These are phyloP conservation scores for Suillus fuscotomentosus DNA, from an alignment of 768 basidiomycete species.

Conservation along the genomic window DNA sequence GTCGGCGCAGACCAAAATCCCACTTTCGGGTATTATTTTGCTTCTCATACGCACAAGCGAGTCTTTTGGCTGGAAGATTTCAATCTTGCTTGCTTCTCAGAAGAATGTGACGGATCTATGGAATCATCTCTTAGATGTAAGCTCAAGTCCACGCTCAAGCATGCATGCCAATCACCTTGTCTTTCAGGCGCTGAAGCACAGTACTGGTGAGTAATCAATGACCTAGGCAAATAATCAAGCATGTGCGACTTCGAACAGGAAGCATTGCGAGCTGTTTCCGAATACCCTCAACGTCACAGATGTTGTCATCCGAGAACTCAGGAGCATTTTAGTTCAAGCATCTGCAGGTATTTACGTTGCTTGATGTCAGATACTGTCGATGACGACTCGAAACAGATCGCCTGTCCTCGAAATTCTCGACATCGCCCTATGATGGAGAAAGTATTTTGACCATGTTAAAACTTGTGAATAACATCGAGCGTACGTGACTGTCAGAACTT, in stretches of 20 bases:
- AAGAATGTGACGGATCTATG: constrained; percentile 10
- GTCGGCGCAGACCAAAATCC: background rate
- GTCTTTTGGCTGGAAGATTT: constrained; percentile 30
- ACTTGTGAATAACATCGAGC: constrained; percentile 27
- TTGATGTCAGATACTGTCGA: background rate
- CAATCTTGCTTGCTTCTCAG: constrained; percentile 21
- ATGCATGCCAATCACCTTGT: constrained; percentile 3
- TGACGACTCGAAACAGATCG: constrained; percentile 18
- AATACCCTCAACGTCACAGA: constrained; percentile 21
- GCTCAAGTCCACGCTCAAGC: constrained; percentile 5
- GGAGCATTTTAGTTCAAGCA: constrained; percentile 24
- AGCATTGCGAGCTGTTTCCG: constrained; percentile 31
- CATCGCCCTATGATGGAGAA: constrained; percentile 25
- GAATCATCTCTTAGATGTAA: constrained; percentile 22
- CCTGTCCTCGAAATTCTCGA: constrained; percentile 30
- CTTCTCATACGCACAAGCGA: constrained; percentile 25
- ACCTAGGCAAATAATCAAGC: background rate
- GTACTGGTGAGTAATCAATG: constrained; percentile 23
- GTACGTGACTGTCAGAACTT: constrained; percentile 5
- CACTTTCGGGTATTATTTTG: constrained; percentile 21
- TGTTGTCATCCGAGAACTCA: constrained; percentile 17
- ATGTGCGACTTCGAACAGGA: constrained; percentile 14
- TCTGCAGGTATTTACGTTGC: constrained; percentile 21
- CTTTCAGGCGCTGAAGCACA: constrained; percentile 26
- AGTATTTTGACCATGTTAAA: constrained; percentile 25